phyloP scores from a whole-genome alignment of 257 asterid species.

The Cynanchum wilfordii region DNA sequence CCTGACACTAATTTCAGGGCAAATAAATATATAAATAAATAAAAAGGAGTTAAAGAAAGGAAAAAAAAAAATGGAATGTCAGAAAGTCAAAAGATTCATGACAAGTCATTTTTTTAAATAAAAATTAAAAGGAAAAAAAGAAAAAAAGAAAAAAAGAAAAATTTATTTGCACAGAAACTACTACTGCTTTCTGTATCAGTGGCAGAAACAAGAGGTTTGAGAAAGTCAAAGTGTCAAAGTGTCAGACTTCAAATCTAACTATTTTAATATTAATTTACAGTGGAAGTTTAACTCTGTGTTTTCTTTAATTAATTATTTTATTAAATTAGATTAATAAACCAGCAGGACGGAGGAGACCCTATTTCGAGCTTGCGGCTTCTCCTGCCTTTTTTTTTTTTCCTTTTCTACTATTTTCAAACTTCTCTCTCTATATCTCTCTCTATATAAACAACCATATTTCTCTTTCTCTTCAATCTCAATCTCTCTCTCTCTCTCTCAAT shows the following conservation, averaged over 20 bases:
- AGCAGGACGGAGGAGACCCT: background rate
- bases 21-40: background rate
- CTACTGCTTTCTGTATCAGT: conserved; percentile 9
- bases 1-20: conserved; percentile 15
- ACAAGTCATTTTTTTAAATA: conserved; percentile 19
- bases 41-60: background rate
- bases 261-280: conserved; percentile 9
- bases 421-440: conserved; percentile 28
- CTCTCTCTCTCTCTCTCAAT: conserved; percentile 11
- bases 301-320: background rate
- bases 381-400: conserved; percentile 2
- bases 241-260: conserved; percentile 18
- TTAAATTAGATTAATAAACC: background rate
- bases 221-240: conserved; percentile 64
- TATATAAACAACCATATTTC: conserved; percentile 47
- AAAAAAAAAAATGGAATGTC: conserved; percentile 25
- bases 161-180: conserved; percentile 3
- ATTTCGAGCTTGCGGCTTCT: conserved; percentile 45
- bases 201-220: conserved; percentile 12
- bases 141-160: background rate
- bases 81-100: conserved; percentile 39
- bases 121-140: background rate
- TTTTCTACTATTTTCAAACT: conserved; percentile 38
- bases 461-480: conserved; percentile 31
- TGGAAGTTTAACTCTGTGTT: background rate